Evolutionary conservation across 2,329 filamentous ascomycete genomes (phyloP).

Genomic region (Parastagonospora nodorum): DNA sequence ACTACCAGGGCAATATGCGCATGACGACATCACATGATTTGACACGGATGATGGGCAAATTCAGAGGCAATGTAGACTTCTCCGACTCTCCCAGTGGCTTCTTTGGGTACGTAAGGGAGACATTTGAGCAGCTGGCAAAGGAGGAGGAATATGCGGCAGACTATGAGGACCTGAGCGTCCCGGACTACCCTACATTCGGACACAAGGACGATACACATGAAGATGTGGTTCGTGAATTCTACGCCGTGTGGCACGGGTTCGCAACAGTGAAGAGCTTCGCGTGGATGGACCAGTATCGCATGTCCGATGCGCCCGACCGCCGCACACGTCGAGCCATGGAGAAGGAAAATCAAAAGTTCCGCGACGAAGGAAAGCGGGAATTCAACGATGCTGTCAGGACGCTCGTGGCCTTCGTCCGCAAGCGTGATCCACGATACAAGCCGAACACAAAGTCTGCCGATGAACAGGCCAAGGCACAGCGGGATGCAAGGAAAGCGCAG

Average conservation of each 20-base stretch:
- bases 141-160: constrained; percentile 80
- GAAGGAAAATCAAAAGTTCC: constrained; percentile 85
- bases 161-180: constrained; percentile 64
- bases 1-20: constrained; percentile 70
- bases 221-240: constrained; percentile 78
- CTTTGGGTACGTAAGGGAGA: constrained; percentile 76
- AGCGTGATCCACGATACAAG: constrained; percentile 85
- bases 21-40: constrained; percentile 84
- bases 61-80: constrained; percentile 78
- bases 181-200: constrained; percentile 83
- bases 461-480: constrained; percentile 77
- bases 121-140: constrained; percentile 77
- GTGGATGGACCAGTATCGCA: constrained; percentile 85
- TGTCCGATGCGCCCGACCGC: constrained; percentile 86
- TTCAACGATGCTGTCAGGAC: constrained; percentile 93
- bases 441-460: constrained; percentile 77
- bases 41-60: constrained; percentile 75
- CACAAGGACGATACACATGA: constrained; percentile 75
- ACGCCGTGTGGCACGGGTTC: constrained; percentile 79
- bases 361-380: constrained; percentile 81
- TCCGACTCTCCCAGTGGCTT: constrained; percentile 82
- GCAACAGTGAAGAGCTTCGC: constrained; percentile 82
- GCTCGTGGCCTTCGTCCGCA: constrained; percentile 85
- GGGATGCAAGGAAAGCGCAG: constrained; percentile 80
- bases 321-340: constrained; percentile 84